A percentile compares a stretch with the other conserved stretches of the same genome.
These are phyloP conservation scores for Leptomonas pyrrhocoris DNA, from an alignment of 208 protist species.

Conservation along the genomic window DNA sequence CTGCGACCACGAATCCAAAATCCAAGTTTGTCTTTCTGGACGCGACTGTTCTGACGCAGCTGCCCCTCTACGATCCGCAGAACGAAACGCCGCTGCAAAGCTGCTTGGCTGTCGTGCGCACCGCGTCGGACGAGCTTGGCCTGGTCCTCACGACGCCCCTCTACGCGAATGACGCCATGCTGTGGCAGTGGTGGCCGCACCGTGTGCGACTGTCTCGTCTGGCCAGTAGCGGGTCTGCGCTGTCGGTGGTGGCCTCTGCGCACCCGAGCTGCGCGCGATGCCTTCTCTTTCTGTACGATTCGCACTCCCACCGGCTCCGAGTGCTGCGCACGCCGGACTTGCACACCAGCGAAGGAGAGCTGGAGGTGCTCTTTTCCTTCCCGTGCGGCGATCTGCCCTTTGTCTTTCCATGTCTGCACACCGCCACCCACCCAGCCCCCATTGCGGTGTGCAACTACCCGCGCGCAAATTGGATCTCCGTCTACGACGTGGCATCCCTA, in stretches of 20 bases:
- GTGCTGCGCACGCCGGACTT: conserved; percentile 65
- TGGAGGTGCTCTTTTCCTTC: conserved; percentile 62
- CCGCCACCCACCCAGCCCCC: conserved; percentile 45
- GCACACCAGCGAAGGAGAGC: conserved; percentile 30
- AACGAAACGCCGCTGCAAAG: neutral
- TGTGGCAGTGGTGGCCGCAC: conserved; percentile 78
- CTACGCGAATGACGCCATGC: conserved; percentile 40
- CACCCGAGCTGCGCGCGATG: conserved; percentile 29
- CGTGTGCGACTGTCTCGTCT: conserved; percentile 51
- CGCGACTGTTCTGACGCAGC: conserved; percentile 25
- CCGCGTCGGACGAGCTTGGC: conserved; percentile 31
- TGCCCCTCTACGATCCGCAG: conserved; percentile 17
- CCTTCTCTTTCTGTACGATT: conserved; percentile 72
- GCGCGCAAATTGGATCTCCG: conserved; percentile 45
- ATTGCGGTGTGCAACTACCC: conserved; percentile 76
- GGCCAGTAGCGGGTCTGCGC: conserved; percentile 38
- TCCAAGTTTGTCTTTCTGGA: conserved; percentile 20
- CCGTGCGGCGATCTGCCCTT: conserved; percentile 47
- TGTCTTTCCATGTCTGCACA: conserved; percentile 63
- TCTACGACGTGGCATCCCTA: conserved; percentile 55
- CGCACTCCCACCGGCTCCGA: conserved; percentile 30
- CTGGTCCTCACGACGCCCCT: conserved; percentile 31
- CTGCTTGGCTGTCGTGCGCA: conserved; percentile 34
- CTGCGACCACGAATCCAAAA: neutral
- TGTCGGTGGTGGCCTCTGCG: conserved; percentile 59